These are phyloP conservation scores for Leishmania amazonensis DNA, from an alignment of 208 protist genomes.

Conservation along the genomic window DNA sequence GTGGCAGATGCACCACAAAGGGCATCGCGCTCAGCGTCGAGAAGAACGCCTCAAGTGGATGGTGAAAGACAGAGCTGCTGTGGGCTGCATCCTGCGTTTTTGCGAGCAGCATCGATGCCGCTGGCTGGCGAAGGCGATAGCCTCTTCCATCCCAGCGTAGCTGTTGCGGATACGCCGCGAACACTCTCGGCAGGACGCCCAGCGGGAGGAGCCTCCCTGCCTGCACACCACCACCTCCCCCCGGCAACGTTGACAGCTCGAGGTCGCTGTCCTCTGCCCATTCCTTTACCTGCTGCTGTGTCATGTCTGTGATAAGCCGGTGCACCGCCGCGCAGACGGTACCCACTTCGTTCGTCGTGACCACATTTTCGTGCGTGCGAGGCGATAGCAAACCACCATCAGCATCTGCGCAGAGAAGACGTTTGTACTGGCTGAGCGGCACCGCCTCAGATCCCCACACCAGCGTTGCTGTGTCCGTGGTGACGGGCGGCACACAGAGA, in stretches of 20 bases:
- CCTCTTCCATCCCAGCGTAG: constrained; percentile 36
- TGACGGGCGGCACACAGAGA: constrained; percentile 38
- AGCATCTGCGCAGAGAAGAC: background rate
- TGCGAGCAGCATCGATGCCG: background rate
- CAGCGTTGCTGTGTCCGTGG: constrained; percentile 20
- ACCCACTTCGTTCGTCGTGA: constrained; percentile 27
- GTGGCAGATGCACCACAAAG: constrained; percentile 18
- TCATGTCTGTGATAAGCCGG: constrained; percentile 17
- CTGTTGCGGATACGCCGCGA: constrained; percentile 30
- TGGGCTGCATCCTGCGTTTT: background rate
- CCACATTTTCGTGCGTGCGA: background rate
- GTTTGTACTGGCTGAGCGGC: constrained; percentile 6
- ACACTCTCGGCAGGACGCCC: constrained; percentile 28
- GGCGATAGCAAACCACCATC: background rate
- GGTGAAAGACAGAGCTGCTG: constrained; percentile 16
- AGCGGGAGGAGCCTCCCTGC: constrained; percentile 6
- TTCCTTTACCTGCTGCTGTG: background rate
- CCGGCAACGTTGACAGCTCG: background rate
- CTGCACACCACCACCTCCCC: background rate
- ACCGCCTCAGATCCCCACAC: constrained; percentile 33
- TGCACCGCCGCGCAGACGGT: constrained; percentile 6
- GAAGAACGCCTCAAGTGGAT: constrained; percentile 57
- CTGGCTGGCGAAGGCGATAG: constrained; percentile 24
- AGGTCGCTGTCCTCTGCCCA: background rate
- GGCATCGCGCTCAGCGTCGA: constrained; percentile 16